Evolutionary conservation across 1,139 yeast genomes (phyloP), one percentile per base, ranked within the genome.

Genomic region (Neolecta irregularis): DNA sequence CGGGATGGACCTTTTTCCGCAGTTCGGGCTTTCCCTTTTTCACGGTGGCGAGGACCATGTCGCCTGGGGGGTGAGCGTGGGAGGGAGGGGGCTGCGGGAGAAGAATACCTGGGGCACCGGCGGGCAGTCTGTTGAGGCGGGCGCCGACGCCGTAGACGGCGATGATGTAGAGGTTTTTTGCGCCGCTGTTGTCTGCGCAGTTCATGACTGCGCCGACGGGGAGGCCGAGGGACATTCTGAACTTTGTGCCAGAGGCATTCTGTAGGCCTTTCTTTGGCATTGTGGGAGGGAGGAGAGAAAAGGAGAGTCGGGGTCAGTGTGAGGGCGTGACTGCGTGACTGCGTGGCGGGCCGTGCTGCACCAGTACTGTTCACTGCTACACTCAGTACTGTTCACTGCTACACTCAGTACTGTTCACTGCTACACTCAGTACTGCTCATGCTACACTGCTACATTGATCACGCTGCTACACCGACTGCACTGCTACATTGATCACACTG

Each of bases 21-120:
- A 91, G 83, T 71, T 91, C 99, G 65, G 99, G 99, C 85, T 91
- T 91, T 80, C 99, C 99, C 75, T 91, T 91, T 80, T 88, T 91
- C 65, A 91, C 99, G 58, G 99, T 91, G 59, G 98, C 98, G 48
- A 47, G 34, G 30, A 40, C 34, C 44, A 35, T 40, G 34, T 39
- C 21, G 12, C 15, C 7, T 6, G 19, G 12, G 12, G 12, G 15
- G 29, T 26, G 21, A 7, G 22, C 22, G 22, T 16, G 29, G 9
- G n/a, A 16, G 12, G n/a, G 11, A 6, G 9, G 9, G 9, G 9
- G 24, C n/a, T n/a, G n/a, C n/a, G n/a, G n/a, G 24, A 19, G 8
- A 7, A 17, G 16, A 37, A 31, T 19, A 22, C 6, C n/a, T 30
- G 8, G 92, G 58, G 96, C 85, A 55, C 98, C 98, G 60, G 98